Evolutionary conservation across 2,329 filamentous ascomycete species (phyloP).

Genomic region (Sporothrix brasiliensis): DNA sequence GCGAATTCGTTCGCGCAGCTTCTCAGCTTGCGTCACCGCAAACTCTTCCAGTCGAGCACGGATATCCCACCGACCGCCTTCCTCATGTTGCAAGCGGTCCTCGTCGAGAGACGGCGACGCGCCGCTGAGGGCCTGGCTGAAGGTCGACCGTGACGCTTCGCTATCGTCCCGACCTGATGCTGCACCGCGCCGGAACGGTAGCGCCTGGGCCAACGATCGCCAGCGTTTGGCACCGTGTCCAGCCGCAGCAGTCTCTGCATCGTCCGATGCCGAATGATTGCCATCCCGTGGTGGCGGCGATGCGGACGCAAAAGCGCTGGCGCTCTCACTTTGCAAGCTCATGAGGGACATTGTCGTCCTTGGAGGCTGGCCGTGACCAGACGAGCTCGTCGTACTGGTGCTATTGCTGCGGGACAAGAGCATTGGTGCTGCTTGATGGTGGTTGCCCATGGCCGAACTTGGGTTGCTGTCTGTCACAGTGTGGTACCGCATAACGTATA

Average conservation of each 20-base stretch:
- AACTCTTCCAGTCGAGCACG: slow-evolving; percentile 62
- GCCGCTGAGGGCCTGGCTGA: not conserved
- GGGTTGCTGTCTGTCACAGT: slow-evolving; percentile 53
- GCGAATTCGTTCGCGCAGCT: slow-evolving; percentile 58
- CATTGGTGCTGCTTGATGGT: not conserved
- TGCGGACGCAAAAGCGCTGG: slow-evolving; percentile 28
- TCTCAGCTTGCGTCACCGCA: slow-evolving; percentile 63
- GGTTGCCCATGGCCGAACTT: slow-evolving; percentile 17
- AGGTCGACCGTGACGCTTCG: not conserved
- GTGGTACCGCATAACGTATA: slow-evolving; percentile 65
- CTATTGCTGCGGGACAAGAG: slow-evolving; percentile 35
- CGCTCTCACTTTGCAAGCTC: slow-evolving; percentile 27
- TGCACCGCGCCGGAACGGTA: slow-evolving; percentile 39
- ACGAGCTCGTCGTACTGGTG: slow-evolving; percentile 29
- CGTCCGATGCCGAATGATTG: not conserved
- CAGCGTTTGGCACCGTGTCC: slow-evolving; percentile 38
- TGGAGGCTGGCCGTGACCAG: slow-evolving; percentile 19
- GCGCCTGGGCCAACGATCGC: slow-evolving; percentile 42
- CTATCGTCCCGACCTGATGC: not conserved
- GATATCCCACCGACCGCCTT: slow-evolving; percentile 56
- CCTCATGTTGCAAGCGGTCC: slow-evolving; percentile 31
- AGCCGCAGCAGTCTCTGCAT: slow-evolving; percentile 40
- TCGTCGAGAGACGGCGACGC: not conserved
- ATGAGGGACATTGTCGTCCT: slow-evolving; percentile 21
- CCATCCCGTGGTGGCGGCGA: slow-evolving; percentile 39